Evolutionary conservation across 1,284 basidiomycete species (phyloP).

Genomic region (Ustilago crameri): DNA sequence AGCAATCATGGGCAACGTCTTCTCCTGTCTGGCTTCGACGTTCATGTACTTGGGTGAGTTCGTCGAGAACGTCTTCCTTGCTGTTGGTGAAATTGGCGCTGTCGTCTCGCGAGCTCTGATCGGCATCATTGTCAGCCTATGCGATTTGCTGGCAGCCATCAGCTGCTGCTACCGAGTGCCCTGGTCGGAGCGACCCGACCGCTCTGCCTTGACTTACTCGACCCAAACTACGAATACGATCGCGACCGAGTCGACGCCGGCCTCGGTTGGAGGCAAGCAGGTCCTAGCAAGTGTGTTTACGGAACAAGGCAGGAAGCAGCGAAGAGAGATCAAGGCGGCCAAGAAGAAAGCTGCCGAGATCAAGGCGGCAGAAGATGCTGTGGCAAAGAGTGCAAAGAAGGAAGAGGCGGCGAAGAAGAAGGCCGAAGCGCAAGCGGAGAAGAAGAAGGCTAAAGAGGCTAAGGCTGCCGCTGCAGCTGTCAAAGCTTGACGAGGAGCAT

Average conservation of each 20-base stretch:
- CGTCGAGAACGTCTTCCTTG: slow-evolving; percentile 47
- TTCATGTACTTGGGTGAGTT: slow-evolving; percentile 53
- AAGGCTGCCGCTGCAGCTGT: slow-evolving; percentile 11
- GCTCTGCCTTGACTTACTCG: slow-evolving; percentile 30
- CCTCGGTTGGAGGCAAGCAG: slow-evolving; percentile 36
- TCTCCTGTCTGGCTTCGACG: slow-evolving; percentile 49
- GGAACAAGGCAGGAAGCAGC: slow-evolving; percentile 31
- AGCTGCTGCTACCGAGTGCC: slow-evolving; percentile 59
- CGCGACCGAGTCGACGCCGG: not conserved
- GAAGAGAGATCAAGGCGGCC: slow-evolving; percentile 53
- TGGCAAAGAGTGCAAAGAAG: slow-evolving; percentile 17
- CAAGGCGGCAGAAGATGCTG: slow-evolving; percentile 24
- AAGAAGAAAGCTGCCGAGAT: slow-evolving; percentile 40
- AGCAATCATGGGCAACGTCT: slow-evolving; percentile 51
- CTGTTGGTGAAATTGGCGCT: slow-evolving; percentile 51
- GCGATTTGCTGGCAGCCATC: slow-evolving; percentile 56
- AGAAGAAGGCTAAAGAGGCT: slow-evolving; percentile 13
- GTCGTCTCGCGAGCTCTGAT: slow-evolving; percentile 52
- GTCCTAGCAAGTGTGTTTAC: slow-evolving; percentile 39
- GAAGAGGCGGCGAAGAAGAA: slow-evolving; percentile 21
- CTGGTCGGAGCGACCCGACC: slow-evolving; percentile 52
- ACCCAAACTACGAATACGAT: slow-evolving; percentile 2
- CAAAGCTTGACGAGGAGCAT: slow-evolving; percentile 1
- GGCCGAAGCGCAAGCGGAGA: slow-evolving; percentile 8
- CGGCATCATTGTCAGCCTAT: slow-evolving; percentile 54